Evolutionary conservation across 1,284 basidiomycete species (phyloP), one percentile per base, ranked within the genome.

Genomic region (Leccinum pachyderme): DNA sequence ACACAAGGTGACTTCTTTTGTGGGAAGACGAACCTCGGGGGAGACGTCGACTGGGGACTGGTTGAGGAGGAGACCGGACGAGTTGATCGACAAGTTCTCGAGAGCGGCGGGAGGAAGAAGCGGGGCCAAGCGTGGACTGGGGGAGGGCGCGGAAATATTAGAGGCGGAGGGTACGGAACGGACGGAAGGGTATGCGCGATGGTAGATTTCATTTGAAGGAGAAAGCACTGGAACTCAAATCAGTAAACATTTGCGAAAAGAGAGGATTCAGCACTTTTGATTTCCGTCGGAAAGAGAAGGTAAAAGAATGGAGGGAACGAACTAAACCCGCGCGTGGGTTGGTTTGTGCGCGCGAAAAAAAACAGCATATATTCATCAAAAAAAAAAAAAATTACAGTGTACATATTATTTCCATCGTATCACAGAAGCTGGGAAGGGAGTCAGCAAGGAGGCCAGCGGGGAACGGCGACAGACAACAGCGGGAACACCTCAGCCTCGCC

Each of bases 401-500:
- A 27, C 15, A n/a, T 6, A 18, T 18, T 18, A 18, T 54, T 12
- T 28, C 18, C 18, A 33, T 54, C 18, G 35, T 13, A 52, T 24
- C 49, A n/a, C 35, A 7, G 18, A 22, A 37, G 27, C n/a, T 11
- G 35, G 24, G 29, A 39, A 41, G 45, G 13, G 22, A 1, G 47
- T 57, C 28, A 64, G 54, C 31, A 5, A 29, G 13, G 31, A 13
- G 47, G 18, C 32, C n/a, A 39, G 51, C 29, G 28, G 15, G 29
- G 18, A 2, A 27, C 8, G 31, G 13, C 33, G 12, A 13, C 37
- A 33, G 27, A 51, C 13, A 37, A 39, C 11, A 11, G 6, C 54
- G 49, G 41, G 52, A 66, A 70, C 68, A 65, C 81, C 84, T 91
- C 88, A 88, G 88, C 80, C 89, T 91, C 88, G 88, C 88, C 88